Base-by-base conservation (phyloP, 495 filamentous ascomycete genomes). In the Daldinia concentrica region DNA sequence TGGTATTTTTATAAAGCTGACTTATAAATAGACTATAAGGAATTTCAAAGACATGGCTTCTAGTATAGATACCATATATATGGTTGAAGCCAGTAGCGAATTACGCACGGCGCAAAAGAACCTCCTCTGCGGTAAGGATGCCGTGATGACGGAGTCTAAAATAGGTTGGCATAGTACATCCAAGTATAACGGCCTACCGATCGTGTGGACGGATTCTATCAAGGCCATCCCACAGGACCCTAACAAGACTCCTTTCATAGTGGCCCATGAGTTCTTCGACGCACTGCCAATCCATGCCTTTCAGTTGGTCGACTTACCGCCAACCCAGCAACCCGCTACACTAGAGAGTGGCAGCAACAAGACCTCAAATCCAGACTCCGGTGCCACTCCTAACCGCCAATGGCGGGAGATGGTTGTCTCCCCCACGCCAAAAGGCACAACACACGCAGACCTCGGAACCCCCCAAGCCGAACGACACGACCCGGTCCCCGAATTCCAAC, bases 231-330 rank as follows among this genome's bases (percentile, higher is more conserved):
- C 58, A 5, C 64, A 79, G 82, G 78, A 84, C 74, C 79, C 83
- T 66, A 82, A 68, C 64, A 93, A 92, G 72, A 92, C 89, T 15
- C 94, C 95, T 1, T 95, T 97, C 80, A 95, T 98, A 57, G 86
- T 98, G 37, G 95, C 95, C 11, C 95, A 99, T 77, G 95, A 99
- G 77, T 98, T 99, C 84, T 98, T 99, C 80, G 95, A 99, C 75
- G 95, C 95, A n/a, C 91, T 98, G 6, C 95, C 95, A 39, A 97
- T 99, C 74, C 93, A 99, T 80, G 91, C 93, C 66, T 99, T 99
- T 79, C 90, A 97, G 76, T 90, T 90, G 26, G 77, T 80, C 71
- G 50, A 79, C 45, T 80, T 93, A 34, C 80, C 86, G 45, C 79
- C 85, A 30, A 79, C 79, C 64, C 76, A 82, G 65, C 69, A 80